Evolutionary conservation across 306 rosid species (phyloP).

Genomic region (Vigna radiata): DNA sequence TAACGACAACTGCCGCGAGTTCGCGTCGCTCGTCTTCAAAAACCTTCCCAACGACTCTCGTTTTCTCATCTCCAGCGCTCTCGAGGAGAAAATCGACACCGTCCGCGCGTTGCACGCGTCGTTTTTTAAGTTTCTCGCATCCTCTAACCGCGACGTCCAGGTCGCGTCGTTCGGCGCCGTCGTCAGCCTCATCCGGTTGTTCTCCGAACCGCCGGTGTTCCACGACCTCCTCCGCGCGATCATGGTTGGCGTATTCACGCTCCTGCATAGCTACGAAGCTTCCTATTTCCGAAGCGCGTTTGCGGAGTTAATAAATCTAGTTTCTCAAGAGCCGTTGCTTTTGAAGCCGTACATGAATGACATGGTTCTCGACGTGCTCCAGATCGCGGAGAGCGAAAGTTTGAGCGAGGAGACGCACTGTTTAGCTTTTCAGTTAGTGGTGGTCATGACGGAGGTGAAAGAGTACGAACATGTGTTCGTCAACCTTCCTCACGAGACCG

Average conservation of each 20-base stretch:
- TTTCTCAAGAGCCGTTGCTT: slow-evolving; percentile 30
- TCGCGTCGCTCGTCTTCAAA: slow-evolving; percentile 36
- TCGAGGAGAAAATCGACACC: not conserved
- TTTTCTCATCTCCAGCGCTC: not conserved
- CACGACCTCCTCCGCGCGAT: slow-evolving; percentile 53
- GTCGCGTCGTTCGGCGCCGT: slow-evolving; percentile 43
- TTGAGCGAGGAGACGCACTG: slow-evolving; percentile 37
- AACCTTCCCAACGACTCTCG: slow-evolving; percentile 27
- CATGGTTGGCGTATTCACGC: slow-evolving; percentile 48
- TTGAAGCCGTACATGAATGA: slow-evolving; percentile 49
- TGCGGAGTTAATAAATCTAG: slow-evolving; percentile 39
- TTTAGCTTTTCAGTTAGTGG: slow-evolving; percentile 42
- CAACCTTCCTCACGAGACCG: slow-evolving; percentile 8
- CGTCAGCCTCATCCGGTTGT: slow-evolving; percentile 32
- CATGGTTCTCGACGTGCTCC: slow-evolving; percentile 52
- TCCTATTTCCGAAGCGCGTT: slow-evolving; percentile 43
- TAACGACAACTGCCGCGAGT: slow-evolving; percentile 34
- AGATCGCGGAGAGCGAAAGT: slow-evolving; percentile 47
- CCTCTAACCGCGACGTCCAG: slow-evolving; percentile 38
- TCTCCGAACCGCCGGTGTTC: slow-evolving; percentile 43
- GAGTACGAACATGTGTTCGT: slow-evolving; percentile 36
- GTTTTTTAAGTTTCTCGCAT: slow-evolving; percentile 20
- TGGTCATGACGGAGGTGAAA: slow-evolving; percentile 40
- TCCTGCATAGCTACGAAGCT: slow-evolving; percentile 38
- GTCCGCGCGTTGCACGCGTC: slow-evolving; percentile 9